Base-by-base conservation (phyloP, 2,329 filamentous ascomycete genomes). In the Arthrinium phaeospermum region DNA sequence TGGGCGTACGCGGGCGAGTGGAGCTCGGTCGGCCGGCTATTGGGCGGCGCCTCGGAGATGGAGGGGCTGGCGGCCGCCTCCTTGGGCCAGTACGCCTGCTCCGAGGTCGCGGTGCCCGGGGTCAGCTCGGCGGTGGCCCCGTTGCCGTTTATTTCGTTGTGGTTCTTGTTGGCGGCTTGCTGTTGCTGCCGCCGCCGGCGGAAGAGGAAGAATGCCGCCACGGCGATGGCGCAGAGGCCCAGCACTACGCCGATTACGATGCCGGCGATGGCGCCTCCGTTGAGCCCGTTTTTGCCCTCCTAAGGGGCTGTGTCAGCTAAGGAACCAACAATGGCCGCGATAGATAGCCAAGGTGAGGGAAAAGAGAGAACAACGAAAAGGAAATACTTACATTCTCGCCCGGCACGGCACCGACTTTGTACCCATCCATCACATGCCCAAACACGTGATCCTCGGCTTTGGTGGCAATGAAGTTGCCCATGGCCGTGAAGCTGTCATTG, bases 401-500 rank as follows among this genome's bases (percentile, higher is more conserved):
- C 24, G 51, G 67, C 46, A 69, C 69, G 1, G 71, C 44, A 4
- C 51, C 74, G 49, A 75, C 73, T 19, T 24, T 37, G 68, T 69
- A 72, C 10, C 76, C 76, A 49, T 77, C 76, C 37, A 78, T 78
- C 3, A 73, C 68, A 57, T 78, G 76, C 22, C 73, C 76, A 46
- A 73, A 78, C 8, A 70, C 72, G 46, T 73, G 68, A 16, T 74
- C 76, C 44, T 37, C 53, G 8, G 57, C n/a, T 12, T 70, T 70
- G 1, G 72, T 72, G 24, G 76, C 71, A 16, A 53, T 22, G 41
- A 72, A 49, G 46, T 70, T 34, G 0, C 46, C 71, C 3, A 71
- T 73, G 6, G 73, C 76, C 0, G 68, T 73, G 7, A 67, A 24
- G 7, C 70, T 71, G 14, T 69, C 67, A 3, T 70, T 71, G 41